Evolutionary conservation across 1,284 basidiomycete species (phyloP).

Genomic region (Trichosporon sp.): DNA sequence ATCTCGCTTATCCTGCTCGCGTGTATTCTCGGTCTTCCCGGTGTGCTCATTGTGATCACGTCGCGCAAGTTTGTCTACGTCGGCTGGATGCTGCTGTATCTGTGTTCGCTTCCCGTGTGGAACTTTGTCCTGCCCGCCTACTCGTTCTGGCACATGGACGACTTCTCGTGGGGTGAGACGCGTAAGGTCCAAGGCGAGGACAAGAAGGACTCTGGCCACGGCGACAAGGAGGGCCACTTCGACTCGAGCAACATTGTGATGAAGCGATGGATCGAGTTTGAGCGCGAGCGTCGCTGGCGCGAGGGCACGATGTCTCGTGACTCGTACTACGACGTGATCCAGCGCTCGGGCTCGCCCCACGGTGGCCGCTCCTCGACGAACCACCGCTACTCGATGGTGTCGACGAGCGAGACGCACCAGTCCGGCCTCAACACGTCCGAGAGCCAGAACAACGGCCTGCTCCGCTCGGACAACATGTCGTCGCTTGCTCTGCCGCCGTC

Average conservation of each 20-base stretch:
- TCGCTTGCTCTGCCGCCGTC: conserved; percentile 43
- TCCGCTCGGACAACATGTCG: conserved; percentile 46
- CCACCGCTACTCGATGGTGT: conserved; percentile 67
- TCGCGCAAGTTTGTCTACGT: conserved; percentile 89
- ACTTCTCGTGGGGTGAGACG: conserved; percentile 99
- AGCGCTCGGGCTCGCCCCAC: conserved; percentile 49
- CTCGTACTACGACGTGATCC: conserved; percentile 52
- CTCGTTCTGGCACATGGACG: conserved; percentile 98
- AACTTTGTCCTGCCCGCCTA: conserved; percentile 92
- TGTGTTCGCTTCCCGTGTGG: conserved; percentile 89
- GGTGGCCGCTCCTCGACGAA: neutral
- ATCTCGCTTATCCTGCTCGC: conserved; percentile 92
- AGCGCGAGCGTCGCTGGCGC: conserved; percentile 91
- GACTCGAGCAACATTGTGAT: conserved; percentile 94
- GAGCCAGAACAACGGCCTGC: conserved; percentile 27
- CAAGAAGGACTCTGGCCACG: conserved; percentile 61
- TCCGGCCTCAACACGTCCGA: conserved; percentile 45
- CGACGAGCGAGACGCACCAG: conserved; percentile 63
- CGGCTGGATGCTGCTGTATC: conserved; percentile 95
- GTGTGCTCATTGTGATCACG: conserved; percentile 87
- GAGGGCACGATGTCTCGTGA: conserved; percentile 76
- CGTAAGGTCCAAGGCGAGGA: conserved; percentile 70
- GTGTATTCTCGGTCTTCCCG: conserved; percentile 91
- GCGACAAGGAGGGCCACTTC: conserved; percentile 90
- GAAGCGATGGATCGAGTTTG: conserved; percentile 99